These are phyloP conservation scores for Pseudogymnoascus sp. DNA, from an alignment of 2,329 filamentous ascomycete genomes.

Conservation along the genomic window DNA sequence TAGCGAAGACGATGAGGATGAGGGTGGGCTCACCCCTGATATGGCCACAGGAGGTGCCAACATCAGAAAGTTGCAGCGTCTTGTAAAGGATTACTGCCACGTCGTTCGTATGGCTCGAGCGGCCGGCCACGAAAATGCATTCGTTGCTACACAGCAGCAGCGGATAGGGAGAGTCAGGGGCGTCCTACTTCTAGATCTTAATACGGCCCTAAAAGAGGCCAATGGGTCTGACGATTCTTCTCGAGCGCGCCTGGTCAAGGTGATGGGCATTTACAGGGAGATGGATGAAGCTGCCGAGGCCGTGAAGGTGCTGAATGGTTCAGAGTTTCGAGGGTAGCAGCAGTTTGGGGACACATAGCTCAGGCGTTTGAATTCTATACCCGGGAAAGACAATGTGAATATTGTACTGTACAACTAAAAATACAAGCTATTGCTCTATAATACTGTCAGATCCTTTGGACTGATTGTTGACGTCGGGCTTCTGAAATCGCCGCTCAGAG, in stretches of 20 bases:
- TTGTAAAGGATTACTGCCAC: conserved; percentile 52
- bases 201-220: conserved; percentile 54
- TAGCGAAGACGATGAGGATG: conserved; percentile 36
- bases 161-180: conserved; percentile 53
- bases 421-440: conserved; percentile 44
- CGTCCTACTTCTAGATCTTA: conserved; percentile 59
- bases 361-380: conserved; percentile 36
- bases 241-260: conserved; percentile 42
- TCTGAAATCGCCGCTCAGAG: conserved; percentile 72
- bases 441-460: conserved; percentile 45
- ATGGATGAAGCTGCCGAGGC: conserved; percentile 56
- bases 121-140: conserved; percentile 55
- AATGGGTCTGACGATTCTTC: conserved; percentile 36
- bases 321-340: conserved; percentile 15
- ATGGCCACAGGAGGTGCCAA: conserved; percentile 29
- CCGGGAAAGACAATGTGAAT: conserved; percentile 34
- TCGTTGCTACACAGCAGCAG: conserved; percentile 50
- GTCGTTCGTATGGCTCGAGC: conserved; percentile 45
- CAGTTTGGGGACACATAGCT: conserved; percentile 37
- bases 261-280: conserved; percentile 55
- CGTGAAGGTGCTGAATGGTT: conserved; percentile 41
- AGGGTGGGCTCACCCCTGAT: conserved; percentile 24
- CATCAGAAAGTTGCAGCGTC: conserved; percentile 41
- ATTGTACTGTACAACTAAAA: conserved; percentile 24
- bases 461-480: conserved; percentile 52